Evolutionary conservation across 2,329 filamentous ascomycete genomes (phyloP).

Genomic region (Thermomyces lanuginosus): DNA sequence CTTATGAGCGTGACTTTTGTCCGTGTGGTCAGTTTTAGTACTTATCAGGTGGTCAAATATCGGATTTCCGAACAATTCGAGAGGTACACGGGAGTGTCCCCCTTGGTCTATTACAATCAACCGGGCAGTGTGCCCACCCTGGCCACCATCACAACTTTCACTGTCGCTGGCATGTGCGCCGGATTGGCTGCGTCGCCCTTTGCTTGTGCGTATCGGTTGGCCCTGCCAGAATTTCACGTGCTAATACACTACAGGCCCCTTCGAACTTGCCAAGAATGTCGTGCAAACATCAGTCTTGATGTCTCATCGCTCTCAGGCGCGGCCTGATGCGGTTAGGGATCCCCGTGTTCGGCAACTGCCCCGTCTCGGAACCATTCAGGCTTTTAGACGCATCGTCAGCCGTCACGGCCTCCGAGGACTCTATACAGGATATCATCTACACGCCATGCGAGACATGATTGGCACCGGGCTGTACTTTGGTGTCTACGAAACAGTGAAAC

Average conservation of each 20-base stretch:
- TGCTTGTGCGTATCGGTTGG: slow-evolving; percentile 22
- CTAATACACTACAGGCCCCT: slow-evolving; percentile 21
- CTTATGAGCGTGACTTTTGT: slow-evolving; percentile 30
- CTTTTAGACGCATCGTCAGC: slow-evolving; percentile 27
- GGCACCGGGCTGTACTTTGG: slow-evolving; percentile 32
- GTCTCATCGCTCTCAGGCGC: slow-evolving; percentile 24
- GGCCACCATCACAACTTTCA: slow-evolving; percentile 27
- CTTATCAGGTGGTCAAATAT: slow-evolving; percentile 29
- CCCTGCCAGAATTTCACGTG: neutral
- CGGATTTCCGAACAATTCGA: slow-evolving; percentile 24
- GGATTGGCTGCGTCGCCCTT: slow-evolving; percentile 27
- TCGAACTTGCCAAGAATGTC: slow-evolving; percentile 34
- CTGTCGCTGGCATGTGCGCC: slow-evolving; percentile 25
- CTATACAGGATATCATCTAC: slow-evolving; percentile 31
- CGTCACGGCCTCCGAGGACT: slow-evolving; percentile 29
- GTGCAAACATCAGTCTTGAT: slow-evolving; percentile 34
- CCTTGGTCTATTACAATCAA: slow-evolving; percentile 25
- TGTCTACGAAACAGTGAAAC: slow-evolving; percentile 33
- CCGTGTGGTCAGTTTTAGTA: slow-evolving; percentile 31
- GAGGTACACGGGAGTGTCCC: slow-evolving; percentile 25
- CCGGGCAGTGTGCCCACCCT: slow-evolving; percentile 27
- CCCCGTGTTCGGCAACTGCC: slow-evolving; percentile 21
- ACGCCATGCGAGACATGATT: slow-evolving; percentile 29
- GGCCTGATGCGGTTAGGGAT: slow-evolving; percentile 18
- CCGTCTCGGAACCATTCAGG: slow-evolving; percentile 26